Base-by-base conservation (phyloP, 495 filamentous ascomycete genomes). In the Glonium stellatum region DNA sequence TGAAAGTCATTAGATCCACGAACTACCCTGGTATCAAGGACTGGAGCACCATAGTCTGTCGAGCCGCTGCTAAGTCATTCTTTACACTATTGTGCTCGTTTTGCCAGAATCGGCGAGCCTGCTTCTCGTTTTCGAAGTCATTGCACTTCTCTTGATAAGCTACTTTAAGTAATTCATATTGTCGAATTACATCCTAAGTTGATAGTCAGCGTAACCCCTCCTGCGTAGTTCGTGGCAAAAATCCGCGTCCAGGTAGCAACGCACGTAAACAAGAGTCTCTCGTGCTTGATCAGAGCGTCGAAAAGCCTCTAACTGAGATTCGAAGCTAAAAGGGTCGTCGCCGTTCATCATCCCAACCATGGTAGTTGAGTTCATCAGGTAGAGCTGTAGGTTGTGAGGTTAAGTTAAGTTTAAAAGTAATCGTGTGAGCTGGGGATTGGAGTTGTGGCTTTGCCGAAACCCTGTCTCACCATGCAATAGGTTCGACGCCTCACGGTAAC, bases 91-190 rank as follows among this genome's bases (percentile, higher is more conserved):
- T 60, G 18, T 18, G 18, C 39, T 69, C 60, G 54, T 21, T 59
- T 49, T 70, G 68, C 62, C 59, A 70, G 36, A 56, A 46, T 13
- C 68, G 66, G 4, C 68, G 54, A 9, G 53, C 52, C 49, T 69
- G 58, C 15, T 62, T 55, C 49, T 70, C 68, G 50, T 67, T 70
- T 12, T 61, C 68, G 35, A 59, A 63, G 53, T 70, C 68, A 54
- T 67, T 57, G 54, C 66, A 63, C 55, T 68, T 70, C 46, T 70
- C 63, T 31, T 50, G 27, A 51, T 68, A 70, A 48, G 42, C 54
- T 31, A 10, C 6, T 22, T 51, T 51, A 18, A 51, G 48, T 15
- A 10, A 39, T 15, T 58, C 64, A 18, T 21, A 67, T 41, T 36
- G 55, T 47, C 12, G 61, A 39, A 55, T 36, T 19, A 55, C 13